phyloP scores from a whole-genome alignment of 2,329 filamentous ascomycete species.

The Botrytis paeoniae region DNA sequence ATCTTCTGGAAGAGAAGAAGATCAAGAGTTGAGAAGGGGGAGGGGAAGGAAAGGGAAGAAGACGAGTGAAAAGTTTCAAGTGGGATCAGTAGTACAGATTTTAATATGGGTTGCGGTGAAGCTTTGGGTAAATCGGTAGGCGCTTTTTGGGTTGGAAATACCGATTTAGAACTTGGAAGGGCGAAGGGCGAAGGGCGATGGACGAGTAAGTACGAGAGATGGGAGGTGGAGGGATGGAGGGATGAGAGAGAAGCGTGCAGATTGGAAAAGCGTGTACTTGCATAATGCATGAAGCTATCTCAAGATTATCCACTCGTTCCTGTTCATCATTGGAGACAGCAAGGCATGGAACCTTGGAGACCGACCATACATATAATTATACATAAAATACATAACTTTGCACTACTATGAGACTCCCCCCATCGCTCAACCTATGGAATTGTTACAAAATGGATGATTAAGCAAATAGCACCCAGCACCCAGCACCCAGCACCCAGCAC shows the following conservation, averaged over 20 bases:
- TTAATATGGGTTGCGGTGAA: slow-evolving; percentile 14
- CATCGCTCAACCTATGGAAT: background rate
- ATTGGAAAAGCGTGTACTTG: background rate
- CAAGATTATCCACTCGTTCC: background rate
- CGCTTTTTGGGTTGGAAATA: too few relatives aligned
- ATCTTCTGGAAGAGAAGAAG: background rate
- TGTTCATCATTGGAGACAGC: slow-evolving; percentile 9
- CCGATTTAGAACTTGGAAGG: background rate
- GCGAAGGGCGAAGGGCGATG: background rate
- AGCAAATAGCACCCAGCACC: background rate
- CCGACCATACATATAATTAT: too few relatives aligned
- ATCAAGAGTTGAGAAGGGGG: background rate
- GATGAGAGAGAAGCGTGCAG: background rate
- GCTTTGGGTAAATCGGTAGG: background rate
- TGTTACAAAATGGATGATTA: background rate
- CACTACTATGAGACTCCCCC: background rate
- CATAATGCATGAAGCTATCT: slow-evolving; percentile 1
- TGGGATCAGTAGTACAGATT: background rate
- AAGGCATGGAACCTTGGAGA: background rate
- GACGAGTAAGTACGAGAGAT: background rate
- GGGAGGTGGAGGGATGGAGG: background rate
- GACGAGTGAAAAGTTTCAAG: background rate
- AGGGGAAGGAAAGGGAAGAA: background rate
- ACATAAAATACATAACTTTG: background rate
- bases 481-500: too few relatives aligned